These are phyloP conservation scores for Taiozyma sp. DNA, from an alignment of 1,139 yeast species.

Conservation along the genomic window DNA sequence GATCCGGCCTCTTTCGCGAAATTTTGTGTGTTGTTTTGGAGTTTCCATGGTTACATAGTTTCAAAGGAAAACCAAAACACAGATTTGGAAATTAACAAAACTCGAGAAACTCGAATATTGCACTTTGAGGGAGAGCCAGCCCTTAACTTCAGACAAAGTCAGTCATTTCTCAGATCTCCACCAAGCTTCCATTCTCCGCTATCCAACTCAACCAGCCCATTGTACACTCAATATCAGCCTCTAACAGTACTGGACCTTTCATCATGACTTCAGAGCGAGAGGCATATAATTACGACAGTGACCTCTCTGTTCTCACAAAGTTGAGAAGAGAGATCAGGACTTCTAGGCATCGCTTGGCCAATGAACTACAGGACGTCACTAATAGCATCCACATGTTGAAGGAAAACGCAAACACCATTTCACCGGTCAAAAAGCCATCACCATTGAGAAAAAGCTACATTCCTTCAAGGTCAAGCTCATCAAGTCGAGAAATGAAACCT, in stretches of 20 bases:
- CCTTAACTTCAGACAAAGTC: neutral
- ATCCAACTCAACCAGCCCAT: too few relatives aligned
- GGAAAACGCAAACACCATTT: neutral
- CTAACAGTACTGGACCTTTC: neutral
- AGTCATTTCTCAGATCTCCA: too few relatives aligned
- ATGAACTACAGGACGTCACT: slow-evolving; percentile 1
- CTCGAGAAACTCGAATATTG: neutral
- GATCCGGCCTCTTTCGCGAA: neutral
- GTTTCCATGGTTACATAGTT: neutral
- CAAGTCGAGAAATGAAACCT: neutral
- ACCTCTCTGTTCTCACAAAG: slow-evolving; percentile 18
- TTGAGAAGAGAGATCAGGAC: slow-evolving; percentile 15
- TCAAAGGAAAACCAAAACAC: neutral
- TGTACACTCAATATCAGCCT: neutral
- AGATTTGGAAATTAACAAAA: neutral
- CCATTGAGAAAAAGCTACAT: slow-evolving; percentile 7
- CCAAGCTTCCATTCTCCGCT: too few relatives aligned
- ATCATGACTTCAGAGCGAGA: neutral
- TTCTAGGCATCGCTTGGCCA: slow-evolving; percentile 12
- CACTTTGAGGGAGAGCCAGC: neutral
- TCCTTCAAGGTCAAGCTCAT: slow-evolving; percentile 1
- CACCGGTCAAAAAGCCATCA: slow-evolving; percentile 12
- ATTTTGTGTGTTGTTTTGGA: too few relatives aligned
- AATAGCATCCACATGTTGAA: slow-evolving; percentile 6
- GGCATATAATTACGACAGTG: slow-evolving; percentile 8